A percentile compares a stretch with the other conserved stretches of the same genome.
phyloP scores from a whole-genome alignment of 805 yeast genomes.

The Kockiozyma suomiensis region DNA sequence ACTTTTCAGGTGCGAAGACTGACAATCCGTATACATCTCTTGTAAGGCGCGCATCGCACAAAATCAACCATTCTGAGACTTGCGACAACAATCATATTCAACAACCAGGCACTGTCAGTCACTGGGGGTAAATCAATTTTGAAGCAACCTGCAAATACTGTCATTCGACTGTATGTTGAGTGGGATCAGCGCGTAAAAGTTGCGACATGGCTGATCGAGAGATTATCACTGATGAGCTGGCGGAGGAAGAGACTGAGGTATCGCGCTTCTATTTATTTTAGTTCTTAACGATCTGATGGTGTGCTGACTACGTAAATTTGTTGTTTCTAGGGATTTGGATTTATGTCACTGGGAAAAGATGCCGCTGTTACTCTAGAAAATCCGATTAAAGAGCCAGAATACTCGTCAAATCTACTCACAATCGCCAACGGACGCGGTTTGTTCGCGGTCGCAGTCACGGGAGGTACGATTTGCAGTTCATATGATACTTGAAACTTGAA shows the following conservation, averaged over 20 bases:
- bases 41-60: too few relatives aligned
- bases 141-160: too few relatives aligned
- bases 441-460: conserved; percentile 36
- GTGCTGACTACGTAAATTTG: background rate
- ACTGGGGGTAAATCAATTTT: too few relatives aligned
- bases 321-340: conserved; percentile 23
- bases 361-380: conserved; percentile 16
- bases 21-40: too few relatives aligned
- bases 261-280: too few relatives aligned
- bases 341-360: conserved; percentile 28
- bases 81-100: too few relatives aligned
- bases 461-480: conserved; percentile 14
- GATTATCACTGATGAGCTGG: conserved; percentile 15
- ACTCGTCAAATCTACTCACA: conserved; percentile 33
- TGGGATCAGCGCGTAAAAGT: background rate
- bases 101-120: too few relatives aligned
- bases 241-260: conserved; percentile 32
- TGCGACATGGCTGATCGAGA: conserved; percentile 12
- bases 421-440: conserved; percentile 36
- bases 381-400: conserved; percentile 19
- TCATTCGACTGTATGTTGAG: too few relatives aligned
- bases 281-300: too few relatives aligned
- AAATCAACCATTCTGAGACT: too few relatives aligned
- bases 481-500: too few relatives aligned
- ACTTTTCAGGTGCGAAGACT: too few relatives aligned